phyloP scores from a whole-genome alignment of 257 asterid species.

The Jaltomata sinuosa region DNA sequence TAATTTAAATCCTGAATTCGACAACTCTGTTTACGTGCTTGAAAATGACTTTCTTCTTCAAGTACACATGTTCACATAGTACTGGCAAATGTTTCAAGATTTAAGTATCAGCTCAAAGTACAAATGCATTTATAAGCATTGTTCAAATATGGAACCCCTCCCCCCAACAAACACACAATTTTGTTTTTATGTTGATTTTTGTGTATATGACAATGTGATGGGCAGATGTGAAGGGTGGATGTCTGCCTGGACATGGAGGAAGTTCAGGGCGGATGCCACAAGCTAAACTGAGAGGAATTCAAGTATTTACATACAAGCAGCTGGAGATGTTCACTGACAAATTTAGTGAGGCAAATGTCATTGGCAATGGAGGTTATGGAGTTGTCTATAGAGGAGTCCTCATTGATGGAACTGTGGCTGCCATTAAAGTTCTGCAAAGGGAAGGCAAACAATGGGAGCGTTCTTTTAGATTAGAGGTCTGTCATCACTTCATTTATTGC shows the following conservation, averaged over 20 bases:
- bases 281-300: conserved; percentile 37
- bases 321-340: conserved; percentile 50
- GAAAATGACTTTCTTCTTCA: neutral
- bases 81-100: neutral
- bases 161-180: neutral
- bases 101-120: neutral
- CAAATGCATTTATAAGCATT: neutral
- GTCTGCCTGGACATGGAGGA: conserved; percentile 44
- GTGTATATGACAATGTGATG: neutral
- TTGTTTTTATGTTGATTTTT: neutral
- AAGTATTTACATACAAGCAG: conserved; percentile 58
- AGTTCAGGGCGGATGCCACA: conserved; percentile 14
- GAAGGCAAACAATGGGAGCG: conserved; percentile 70
- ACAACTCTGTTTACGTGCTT: neutral
- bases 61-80: neutral
- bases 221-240: conserved; percentile 34
- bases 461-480: conserved; percentile 68
- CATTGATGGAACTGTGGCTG: conserved; percentile 52
- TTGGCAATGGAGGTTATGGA: conserved; percentile 37
- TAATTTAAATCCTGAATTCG: neutral
- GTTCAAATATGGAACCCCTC: too few relatives aligned
- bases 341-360: conserved; percentile 40
- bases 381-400: conserved; percentile 52
- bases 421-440: conserved; percentile 49
- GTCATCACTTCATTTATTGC: conserved; percentile 19